Evolutionary conservation across 192 early-diverging fungal species (phyloP), one percentile per base, ranked within the genome.

Genomic region (Coemansia sp.): DNA sequence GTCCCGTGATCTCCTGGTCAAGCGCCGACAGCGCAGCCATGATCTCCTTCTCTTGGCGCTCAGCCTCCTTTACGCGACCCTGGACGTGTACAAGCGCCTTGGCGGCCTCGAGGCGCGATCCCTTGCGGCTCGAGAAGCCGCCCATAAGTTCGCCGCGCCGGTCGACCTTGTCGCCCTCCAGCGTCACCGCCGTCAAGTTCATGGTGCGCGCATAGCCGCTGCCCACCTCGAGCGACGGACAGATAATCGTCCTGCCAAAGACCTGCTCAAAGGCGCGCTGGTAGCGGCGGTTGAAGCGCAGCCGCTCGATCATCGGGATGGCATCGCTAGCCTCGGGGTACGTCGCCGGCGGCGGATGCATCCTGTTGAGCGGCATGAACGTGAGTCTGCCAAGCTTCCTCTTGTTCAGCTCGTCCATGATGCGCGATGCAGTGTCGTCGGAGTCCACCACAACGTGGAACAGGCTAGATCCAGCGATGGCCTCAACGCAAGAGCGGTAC

Each of bases 371-470:
- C 1, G 97, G 97, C 88, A 99, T 94, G 65, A 97, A 94, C 0
- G 97, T 97, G 45, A 97, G 88, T 3, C 97, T 86, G 7, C 95
- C 97, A 25, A 81, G 82, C 66, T 87, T 83, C 59, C 89, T 82
- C 33, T 53, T 59, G 40, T 66, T 69, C 38, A 84, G 72, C 66
- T 75, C 73, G 58, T 35, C 42, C 22, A 99, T 66, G 14, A 97
- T 70, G 23, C 62, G 69, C 13, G 91, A 89, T 0, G 97, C 95
- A 3, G 93, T 96, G n/a, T 84, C 84, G 62, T 99, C 97, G 3
- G 86, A 90, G 67, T 99, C 95, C 0, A 99, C 95, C 17, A 99
- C 97, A 17, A 99, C 87, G 70, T 97, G 92, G 76, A 97, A 99
- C 59, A 99, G 76, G 66, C 93, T 95, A 33, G 66, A 33, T 9